Base-by-base conservation (phyloP, 495 filamentous ascomycete genomes). In the Penicillium argentinense region DNA sequence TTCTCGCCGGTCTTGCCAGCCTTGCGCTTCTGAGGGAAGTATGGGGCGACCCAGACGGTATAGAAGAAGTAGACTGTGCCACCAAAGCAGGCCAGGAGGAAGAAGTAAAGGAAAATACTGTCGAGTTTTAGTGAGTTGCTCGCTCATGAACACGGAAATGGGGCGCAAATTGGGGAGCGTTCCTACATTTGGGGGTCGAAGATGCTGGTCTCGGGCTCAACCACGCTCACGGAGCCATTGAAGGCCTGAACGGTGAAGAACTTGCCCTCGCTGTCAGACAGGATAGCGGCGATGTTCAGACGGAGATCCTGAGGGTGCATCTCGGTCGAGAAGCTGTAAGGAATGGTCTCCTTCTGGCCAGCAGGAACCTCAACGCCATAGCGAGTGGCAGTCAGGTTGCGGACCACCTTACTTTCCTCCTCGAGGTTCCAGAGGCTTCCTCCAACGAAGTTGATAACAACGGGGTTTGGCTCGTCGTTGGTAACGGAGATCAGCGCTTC, bases 21-120 rank as follows among this genome's bases (percentile, higher is more conserved):
- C 53, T 85, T 83, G 63, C 82, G 83, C 69, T 90, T 84, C 76
- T 96, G 89, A 21, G 93, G 93, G 81, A 96, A 95, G 60, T 97
- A 84, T n/a, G 89, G 83, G 39, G 90, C 86, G 70, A 98, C 81
- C 89, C 91, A 97, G 62, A 92, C 96, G 67, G 83, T 93, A 79
- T 98, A 98, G 72, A 96, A 91, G 67, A 95, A 97, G 81, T 93
- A 96, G 67, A 83, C 75, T 30, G 86, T 88, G 45, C 85, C 90
- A 53, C 64, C 81, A 64, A 95, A 91, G 60, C 74, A 80, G 45
- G 79, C 81, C 44, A 82, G 68, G 54, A 98, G 89, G 77, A 97
- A 82, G 67, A 96, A 82, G 76, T 97, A 98, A 47, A 98, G 85
- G 83, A 98, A 98, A 71, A 96, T 87, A 57, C 91, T 95, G 49